Conservation (phyloP, 257 asterid genomes). For the Plantago elongata region DNA sequence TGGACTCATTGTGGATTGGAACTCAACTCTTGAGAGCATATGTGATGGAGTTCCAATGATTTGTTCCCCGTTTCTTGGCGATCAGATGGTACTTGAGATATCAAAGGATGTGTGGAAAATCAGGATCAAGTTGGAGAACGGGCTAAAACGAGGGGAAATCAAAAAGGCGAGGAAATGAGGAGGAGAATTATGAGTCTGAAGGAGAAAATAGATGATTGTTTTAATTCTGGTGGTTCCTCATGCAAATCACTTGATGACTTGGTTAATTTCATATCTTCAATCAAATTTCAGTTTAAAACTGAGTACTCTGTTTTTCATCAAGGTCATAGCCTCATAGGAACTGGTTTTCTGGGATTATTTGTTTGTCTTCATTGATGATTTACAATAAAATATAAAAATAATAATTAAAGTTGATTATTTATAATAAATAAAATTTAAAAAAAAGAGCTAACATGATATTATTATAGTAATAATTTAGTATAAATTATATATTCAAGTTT, state of each 20-base stretch:
- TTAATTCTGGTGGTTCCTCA: not conserved
- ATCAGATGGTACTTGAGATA: not conserved
- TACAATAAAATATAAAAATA: no score
- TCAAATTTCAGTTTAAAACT: no score
- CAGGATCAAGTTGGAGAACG: not conserved
- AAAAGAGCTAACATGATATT: no score
- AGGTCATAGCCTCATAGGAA: no score
- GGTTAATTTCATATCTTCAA: no score
- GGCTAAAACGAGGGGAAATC: not conserved
- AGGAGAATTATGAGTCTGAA: not conserved
- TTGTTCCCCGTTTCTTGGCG: not conserved
- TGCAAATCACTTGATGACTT: not conserved
- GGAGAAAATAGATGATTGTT: not conserved
- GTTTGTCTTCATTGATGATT: no score
- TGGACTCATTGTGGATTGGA: constrained; percentile 1
- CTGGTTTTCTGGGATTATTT: no score
- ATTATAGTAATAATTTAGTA: no score
- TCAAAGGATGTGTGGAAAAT: not conserved
- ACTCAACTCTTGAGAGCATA: not conserved
- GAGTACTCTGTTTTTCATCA: no score
- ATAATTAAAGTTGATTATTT: no score
- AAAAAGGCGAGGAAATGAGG: not conserved
- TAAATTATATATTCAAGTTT: no score
- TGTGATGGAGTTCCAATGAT: not conserved
- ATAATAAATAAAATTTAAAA: no score